Conservation (phyloP, 2,329 filamentous ascomycete genomes). For the Sporothrix variecibatus region DNA sequence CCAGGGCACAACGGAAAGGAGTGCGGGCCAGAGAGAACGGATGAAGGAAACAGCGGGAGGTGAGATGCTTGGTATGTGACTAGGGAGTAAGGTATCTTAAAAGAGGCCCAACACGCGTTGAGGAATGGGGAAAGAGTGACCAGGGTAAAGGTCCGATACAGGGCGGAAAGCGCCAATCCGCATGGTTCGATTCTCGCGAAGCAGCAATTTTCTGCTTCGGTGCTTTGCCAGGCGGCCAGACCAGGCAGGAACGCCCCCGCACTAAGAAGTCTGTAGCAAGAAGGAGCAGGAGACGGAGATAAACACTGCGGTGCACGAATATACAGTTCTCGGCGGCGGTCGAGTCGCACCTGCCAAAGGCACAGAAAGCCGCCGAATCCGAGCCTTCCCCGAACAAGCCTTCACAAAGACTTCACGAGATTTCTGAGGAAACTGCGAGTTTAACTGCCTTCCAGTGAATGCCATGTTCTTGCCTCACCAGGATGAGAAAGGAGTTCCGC, state of each 20-base stretch:
- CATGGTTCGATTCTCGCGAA: conserved; percentile 30
- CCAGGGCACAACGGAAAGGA: background rate
- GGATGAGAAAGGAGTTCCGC: background rate
- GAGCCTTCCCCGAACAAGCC: background rate
- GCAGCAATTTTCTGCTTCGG: conserved; percentile 18
- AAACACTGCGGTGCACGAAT: conserved; percentile 1
- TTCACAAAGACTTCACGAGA: background rate
- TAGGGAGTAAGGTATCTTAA: no score
- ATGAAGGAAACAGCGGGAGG: background rate
- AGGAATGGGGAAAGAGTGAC: background rate
- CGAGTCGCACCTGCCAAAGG: background rate
- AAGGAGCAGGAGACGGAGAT: conserved; percentile 19
- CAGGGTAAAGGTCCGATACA: conserved; percentile 26
- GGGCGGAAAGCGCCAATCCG: conserved; percentile 29
- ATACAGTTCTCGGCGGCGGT: background rate
- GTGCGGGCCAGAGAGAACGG: background rate
- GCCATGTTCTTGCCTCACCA: background rate
- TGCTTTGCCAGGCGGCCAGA: conserved; percentile 1
- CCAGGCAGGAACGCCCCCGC: conserved; percentile 16
- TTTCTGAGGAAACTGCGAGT: background rate
- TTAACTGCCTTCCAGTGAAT: background rate
- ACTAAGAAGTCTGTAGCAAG: background rate
- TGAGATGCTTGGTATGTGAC: conserved; percentile 3
- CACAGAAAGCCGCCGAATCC: conserved; percentile 5
- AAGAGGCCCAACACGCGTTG: background rate